phyloP scores from a whole-genome alignment of 2,329 filamentous ascomycete species.

The Bisporella sp. region DNA sequence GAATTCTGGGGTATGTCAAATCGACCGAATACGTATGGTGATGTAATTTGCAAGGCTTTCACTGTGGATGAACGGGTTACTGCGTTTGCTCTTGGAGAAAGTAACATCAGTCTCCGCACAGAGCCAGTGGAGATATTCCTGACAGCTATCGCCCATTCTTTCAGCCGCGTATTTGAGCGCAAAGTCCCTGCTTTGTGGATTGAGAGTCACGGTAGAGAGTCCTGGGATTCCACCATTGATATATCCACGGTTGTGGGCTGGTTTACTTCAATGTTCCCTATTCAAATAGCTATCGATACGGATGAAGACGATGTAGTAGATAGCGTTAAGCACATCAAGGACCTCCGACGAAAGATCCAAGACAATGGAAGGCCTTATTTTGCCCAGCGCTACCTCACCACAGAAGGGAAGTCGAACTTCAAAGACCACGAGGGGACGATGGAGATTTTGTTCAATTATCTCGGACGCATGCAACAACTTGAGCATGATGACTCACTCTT shows the following conservation, averaged over 20 bases:
- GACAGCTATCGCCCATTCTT: too few relatives aligned
- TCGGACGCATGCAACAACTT: constrained; percentile 37
- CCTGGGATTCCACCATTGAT: background rate
- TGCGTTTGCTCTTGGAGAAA: too few relatives aligned
- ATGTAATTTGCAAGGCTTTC: too few relatives aligned
- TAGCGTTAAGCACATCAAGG: constrained; percentile 26
- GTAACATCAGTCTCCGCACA: too few relatives aligned
- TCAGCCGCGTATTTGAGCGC: too few relatives aligned
- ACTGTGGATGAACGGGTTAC: too few relatives aligned
- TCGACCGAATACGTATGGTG: too few relatives aligned
- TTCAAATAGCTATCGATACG: background rate
- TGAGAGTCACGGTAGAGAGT: background rate
- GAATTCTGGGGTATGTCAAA: too few relatives aligned
- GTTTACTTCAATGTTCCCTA: background rate
- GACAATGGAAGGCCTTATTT: constrained; percentile 33
- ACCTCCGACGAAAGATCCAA: constrained; percentile 27
- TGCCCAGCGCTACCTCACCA: constrained; percentile 27
- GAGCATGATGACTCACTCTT: constrained; percentile 31
- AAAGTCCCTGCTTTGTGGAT: background rate
- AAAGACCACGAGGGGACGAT: constrained; percentile 28
- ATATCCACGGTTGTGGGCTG: background rate
- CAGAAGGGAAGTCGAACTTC: constrained; percentile 24
- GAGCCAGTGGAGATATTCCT: too few relatives aligned
- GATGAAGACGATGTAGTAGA: background rate
- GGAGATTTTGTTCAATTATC: constrained; percentile 43